Conservation (phyloP, 441 rosid species). For the Macaranga tanarius region DNA sequence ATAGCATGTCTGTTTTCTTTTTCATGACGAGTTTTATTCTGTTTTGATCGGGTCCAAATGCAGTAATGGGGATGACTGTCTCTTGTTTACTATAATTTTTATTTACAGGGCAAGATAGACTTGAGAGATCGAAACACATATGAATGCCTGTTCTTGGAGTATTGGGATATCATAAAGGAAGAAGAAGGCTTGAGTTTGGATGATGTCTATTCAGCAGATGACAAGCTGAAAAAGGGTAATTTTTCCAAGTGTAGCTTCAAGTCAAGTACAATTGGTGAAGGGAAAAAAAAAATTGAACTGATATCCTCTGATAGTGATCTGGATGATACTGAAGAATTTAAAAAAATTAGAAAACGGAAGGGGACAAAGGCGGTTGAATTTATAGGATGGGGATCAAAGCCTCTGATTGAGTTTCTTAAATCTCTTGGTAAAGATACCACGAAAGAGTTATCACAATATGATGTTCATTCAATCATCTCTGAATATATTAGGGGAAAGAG, state of each 20-base stretch:
- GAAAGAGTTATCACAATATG: slow-evolving; percentile 26
- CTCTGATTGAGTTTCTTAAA: slow-evolving; percentile 31
- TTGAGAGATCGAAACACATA: slow-evolving; percentile 41
- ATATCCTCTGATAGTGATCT: slow-evolving; percentile 20
- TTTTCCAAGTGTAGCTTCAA: neutral
- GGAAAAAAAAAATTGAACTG: neutral
- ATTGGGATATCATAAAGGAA: slow-evolving; percentile 57
- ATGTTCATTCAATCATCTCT: slow-evolving; percentile 28
- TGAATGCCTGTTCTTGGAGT: slow-evolving; percentile 49
- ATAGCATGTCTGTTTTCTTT: no score
- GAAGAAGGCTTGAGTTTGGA: slow-evolving; percentile 43
- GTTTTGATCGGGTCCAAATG: neutral
- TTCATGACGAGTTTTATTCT: neutral
- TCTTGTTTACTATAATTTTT: slow-evolving; percentile 8
- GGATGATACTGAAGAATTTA: slow-evolving; percentile 23
- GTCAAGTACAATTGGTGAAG: slow-evolving; percentile 12
- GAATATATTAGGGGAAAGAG: slow-evolving; percentile 19
- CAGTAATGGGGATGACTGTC: neutral
- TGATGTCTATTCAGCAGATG: slow-evolving; percentile 41
- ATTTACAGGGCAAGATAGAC: slow-evolving; percentile 47
- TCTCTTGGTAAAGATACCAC: slow-evolving; percentile 33
- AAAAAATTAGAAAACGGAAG: slow-evolving; percentile 29
- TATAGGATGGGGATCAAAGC: slow-evolving; percentile 46
- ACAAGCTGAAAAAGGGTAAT: slow-evolving; percentile 34
- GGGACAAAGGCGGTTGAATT: slow-evolving; percentile 32